phyloP scores from a whole-genome alignment of 257 asterid species.

The Nicotiana obtusifolia region DNA sequence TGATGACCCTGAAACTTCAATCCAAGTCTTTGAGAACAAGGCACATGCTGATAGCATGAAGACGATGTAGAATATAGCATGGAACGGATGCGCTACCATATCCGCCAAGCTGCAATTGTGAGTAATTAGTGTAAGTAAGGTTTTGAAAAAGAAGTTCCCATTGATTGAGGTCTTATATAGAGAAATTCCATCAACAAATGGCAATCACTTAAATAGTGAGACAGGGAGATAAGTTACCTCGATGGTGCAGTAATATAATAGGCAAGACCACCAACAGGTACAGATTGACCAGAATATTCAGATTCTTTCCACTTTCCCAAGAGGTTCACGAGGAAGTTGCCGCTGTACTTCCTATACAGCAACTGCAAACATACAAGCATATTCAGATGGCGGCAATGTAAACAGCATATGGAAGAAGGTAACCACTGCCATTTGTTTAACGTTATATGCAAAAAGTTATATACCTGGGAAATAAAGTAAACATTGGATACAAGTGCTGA shows the following conservation, averaged over 20 bases:
- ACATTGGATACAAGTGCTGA: constrained; percentile 83
- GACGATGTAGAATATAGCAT: constrained; percentile 71
- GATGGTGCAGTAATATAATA: constrained; percentile 85
- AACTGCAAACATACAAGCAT: constrained; percentile 32
- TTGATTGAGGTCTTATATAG: background rate
- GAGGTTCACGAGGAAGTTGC: constrained; percentile 67
- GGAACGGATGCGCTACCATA: constrained; percentile 80
- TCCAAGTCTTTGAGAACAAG: constrained; percentile 82
- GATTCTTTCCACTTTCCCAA: constrained; percentile 89
- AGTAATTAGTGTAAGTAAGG: background rate
- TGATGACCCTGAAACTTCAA: constrained; percentile 90
- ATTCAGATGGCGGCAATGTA: background rate
- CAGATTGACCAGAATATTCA: constrained; percentile 74
- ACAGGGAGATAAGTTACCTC: constrained; percentile 35
- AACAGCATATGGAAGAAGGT: background rate
- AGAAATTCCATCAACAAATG: background rate
- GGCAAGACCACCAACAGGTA: constrained; percentile 87
- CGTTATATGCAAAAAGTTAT: background rate
- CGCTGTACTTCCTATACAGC: constrained; percentile 66
- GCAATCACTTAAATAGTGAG: background rate
- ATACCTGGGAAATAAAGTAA: constrained; percentile 82
- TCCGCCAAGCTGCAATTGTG: constrained; percentile 46
- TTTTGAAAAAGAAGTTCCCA: background rate
- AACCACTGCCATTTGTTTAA: background rate
- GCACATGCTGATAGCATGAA: constrained; percentile 93